These are phyloP conservation scores for Coprinellus micaceus DNA, from an alignment of 768 basidiomycete species.

Conservation along the genomic window DNA sequence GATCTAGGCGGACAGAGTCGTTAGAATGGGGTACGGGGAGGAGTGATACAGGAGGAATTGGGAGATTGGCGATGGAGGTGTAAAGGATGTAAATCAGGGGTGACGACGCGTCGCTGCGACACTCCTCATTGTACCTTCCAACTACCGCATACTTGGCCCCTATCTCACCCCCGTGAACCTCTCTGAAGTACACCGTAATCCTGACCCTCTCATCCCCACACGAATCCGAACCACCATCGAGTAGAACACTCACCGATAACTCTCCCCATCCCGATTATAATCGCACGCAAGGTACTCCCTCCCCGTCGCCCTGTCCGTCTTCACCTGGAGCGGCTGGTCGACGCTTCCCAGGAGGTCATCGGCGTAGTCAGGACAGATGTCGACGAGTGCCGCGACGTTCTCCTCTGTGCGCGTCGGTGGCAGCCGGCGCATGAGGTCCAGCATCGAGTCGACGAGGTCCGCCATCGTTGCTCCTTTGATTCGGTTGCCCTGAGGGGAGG, in stretches of 20 bases:
- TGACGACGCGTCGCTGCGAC: no score
- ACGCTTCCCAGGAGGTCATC: constrained; percentile 94
- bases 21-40: not conserved
- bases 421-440: constrained; percentile 94
- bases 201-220: not conserved
- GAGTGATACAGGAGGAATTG: not conserved
- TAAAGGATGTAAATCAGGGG: no score
- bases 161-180: not conserved
- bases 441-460: constrained; percentile 86
- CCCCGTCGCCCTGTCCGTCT: constrained; percentile 75
- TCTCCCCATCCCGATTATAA: constrained; percentile 90
- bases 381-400: constrained; percentile 78
- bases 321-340: constrained; percentile 87
- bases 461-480: constrained; percentile 45
- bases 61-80: constrained; percentile 7
- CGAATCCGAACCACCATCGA: not conserved
- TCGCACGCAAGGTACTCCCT: constrained; percentile 92
- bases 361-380: constrained; percentile 86
- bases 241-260: constrained; percentile 63
- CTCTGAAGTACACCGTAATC: not conserved
- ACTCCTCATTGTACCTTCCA: not conserved
- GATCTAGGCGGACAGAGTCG: constrained; percentile 54
- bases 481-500: no score
- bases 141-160: not conserved
- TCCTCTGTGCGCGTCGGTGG: constrained; percentile 86